phyloP scores from a whole-genome alignment of 495 filamentous ascomycete genomes.

The Trichoderma parareesei region DNA sequence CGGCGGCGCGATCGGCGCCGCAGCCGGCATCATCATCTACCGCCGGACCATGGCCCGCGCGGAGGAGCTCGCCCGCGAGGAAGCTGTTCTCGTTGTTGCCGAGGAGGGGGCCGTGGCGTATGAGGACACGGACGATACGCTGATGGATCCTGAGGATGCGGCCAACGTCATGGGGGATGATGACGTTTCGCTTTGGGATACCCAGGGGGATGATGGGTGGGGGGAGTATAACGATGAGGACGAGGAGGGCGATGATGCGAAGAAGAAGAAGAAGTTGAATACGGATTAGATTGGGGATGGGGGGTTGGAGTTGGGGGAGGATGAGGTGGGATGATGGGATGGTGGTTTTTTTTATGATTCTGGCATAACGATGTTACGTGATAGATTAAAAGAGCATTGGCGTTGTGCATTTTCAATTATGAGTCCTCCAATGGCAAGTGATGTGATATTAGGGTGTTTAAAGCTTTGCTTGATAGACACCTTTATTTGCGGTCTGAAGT shows the following conservation, averaged over 20 bases:
- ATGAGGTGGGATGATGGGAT: background rate
- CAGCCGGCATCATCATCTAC: constrained; percentile 82
- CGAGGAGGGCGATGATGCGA: constrained; percentile 11
- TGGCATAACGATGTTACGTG: background rate
- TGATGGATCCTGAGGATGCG: constrained; percentile 27
- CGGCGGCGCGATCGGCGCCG: constrained; percentile 60
- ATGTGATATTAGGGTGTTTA: too few species aligned
- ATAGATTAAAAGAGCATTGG: background rate
- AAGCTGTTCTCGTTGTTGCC: constrained; percentile 39
- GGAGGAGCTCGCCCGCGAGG: constrained; percentile 74
- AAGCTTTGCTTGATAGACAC: too few species aligned
- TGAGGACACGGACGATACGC: constrained; percentile 18
- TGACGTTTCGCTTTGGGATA: constrained; percentile 50
- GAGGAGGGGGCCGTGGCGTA: constrained; percentile 19
- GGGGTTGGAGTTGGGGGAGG: background rate
- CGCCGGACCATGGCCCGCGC: constrained; percentile 75
- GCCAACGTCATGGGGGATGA: constrained; percentile 46
- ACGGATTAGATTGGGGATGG: constrained; percentile 1
- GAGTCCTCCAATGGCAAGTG: too few species aligned
- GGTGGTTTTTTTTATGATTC: too few species aligned
- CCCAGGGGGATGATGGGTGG: constrained; percentile 32
- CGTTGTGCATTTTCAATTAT: background rate
- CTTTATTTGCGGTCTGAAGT: too few species aligned
- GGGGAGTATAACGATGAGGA: constrained; percentile 33
- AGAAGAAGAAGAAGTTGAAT: background rate